Percentiles rank a stretch among this genome's conserved stretches.
Evolutionary conservation across 306 rosid species (phyloP).

Genomic region (Quercus ilex): DNA sequence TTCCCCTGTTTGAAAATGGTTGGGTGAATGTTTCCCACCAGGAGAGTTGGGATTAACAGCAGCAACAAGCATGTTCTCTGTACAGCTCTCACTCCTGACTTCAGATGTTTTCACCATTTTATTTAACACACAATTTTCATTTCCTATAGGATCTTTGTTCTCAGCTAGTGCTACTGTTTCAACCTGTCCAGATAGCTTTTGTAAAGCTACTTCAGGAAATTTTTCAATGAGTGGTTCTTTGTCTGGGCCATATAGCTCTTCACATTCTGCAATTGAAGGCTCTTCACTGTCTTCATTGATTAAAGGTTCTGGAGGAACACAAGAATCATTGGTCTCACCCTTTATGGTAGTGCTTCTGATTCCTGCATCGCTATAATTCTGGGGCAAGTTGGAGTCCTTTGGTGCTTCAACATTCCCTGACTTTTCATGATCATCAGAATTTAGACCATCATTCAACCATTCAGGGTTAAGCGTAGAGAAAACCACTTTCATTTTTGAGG

Average conservation of each 20-base stretch:
- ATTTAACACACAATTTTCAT: slow-evolving; percentile 23
- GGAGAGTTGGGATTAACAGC: slow-evolving; percentile 21
- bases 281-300: slow-evolving; percentile 52
- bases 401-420: slow-evolving; percentile 34
- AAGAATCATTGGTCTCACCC: slow-evolving; percentile 38
- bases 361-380: slow-evolving; percentile 29
- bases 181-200: slow-evolving; percentile 25
- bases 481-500: slow-evolving; percentile 76
- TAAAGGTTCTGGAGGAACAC: slow-evolving; percentile 47
- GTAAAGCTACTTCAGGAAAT: slow-evolving; percentile 40
- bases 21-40: slow-evolving; percentile 29
- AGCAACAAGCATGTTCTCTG: slow-evolving; percentile 27
- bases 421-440: slow-evolving; percentile 32
- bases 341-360: slow-evolving; percentile 25
- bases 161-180: slow-evolving; percentile 29
- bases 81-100: slow-evolving; percentile 23
- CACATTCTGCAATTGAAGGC: slow-evolving; percentile 69
- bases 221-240: slow-evolving; percentile 45
- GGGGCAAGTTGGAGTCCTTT: slow-evolving; percentile 33
- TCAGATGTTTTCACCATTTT: slow-evolving; percentile 35
- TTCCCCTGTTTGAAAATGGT: slow-evolving; percentile 27
- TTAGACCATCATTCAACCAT: slow-evolving; percentile 29
- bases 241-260: slow-evolving; percentile 88
- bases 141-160: slow-evolving; percentile 26
- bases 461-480: slow-evolving; percentile 68